Conservation (phyloP, 352 stramenopile genomes). For the Phytophthora ohioensis region DNA sequence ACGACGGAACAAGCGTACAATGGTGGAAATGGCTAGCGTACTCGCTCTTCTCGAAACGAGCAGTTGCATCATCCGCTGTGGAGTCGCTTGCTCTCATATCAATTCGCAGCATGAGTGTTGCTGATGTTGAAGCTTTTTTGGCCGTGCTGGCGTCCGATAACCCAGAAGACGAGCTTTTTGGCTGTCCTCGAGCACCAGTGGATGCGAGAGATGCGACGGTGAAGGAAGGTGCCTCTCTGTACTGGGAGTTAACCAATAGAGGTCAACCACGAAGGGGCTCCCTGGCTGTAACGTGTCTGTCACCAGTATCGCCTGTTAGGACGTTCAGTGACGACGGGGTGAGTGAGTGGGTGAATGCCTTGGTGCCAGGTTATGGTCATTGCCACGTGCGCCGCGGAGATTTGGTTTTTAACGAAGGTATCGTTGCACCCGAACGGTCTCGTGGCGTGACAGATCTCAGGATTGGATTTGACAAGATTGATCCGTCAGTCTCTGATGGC, state of each 20-base stretch:
- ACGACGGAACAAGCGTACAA: not conserved
- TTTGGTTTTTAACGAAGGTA: not conserved
- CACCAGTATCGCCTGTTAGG: not conserved
- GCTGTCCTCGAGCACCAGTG: not conserved
- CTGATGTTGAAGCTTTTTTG: conserved; percentile 8
- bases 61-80: not conserved
- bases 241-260: conserved; percentile 12
- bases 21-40: conserved; percentile 33
- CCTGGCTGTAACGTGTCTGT: not conserved
- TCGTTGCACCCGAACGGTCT: too few species aligned
- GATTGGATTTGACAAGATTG: conserved; percentile 9
- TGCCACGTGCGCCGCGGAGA: conserved; percentile 6
- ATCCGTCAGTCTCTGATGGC: conserved; percentile 2
- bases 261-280: conserved; percentile 7
- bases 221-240: conserved; percentile 5
- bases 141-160: conserved; percentile 8
- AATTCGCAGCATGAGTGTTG: conserved; percentile 5
- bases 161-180: conserved; percentile 21
- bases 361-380: conserved; percentile 18
- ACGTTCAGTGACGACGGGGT: conserved; percentile 17
- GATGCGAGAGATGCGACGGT: not conserved
- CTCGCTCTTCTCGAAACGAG: conserved; percentile 18
- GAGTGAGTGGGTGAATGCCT: conserved; percentile 20
- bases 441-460: conserved; percentile 4
- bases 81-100: conserved; percentile 13